Evolutionary conservation across 2,329 filamentous ascomycete species (phyloP).

Genomic region (Leptodontidium sp.): DNA sequence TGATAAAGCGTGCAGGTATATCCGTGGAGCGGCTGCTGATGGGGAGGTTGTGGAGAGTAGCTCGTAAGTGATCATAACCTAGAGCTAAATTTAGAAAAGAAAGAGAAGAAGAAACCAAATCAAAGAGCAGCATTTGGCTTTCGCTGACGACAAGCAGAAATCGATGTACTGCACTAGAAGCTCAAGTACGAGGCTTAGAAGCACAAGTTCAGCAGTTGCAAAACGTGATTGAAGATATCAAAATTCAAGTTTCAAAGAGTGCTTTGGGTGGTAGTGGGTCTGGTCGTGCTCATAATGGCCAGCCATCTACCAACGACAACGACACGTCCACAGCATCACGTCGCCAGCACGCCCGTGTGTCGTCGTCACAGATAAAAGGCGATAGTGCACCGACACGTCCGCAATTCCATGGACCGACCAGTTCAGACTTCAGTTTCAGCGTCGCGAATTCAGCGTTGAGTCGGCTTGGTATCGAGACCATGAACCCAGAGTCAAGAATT

Average conservation of each 20-base stretch:
- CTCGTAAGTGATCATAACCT: background rate
- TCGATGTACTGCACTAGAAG: background rate
- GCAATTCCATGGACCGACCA: background rate
- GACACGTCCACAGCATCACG: background rate
- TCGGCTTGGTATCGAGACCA: background rate
- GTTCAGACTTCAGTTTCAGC: conserved; percentile 6
- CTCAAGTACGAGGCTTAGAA: background rate
- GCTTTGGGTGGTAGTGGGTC: too few relatives aligned
- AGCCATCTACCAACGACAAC: background rate
- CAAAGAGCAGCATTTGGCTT: background rate
- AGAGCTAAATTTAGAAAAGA: too few relatives aligned
- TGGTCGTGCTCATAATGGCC: too few relatives aligned
- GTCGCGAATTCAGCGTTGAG: background rate
- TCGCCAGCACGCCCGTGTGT: background rate
- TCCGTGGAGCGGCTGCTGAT: background rate
- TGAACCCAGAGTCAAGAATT: background rate
- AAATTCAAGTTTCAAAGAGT: background rate
- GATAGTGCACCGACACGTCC: background rate
- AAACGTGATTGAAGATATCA: background rate
- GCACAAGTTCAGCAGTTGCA: conserved; percentile 1
- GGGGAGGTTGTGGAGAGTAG: background rate
- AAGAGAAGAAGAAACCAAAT: too few relatives aligned
- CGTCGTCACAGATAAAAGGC: background rate
- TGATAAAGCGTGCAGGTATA: conserved; percentile 3
- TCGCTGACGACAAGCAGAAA: background rate